Percentiles rank a stretch among this genome's conserved stretches.
phyloP scores from a whole-genome alignment of 345 rosid genomes.

The Syzygium jambos region DNA sequence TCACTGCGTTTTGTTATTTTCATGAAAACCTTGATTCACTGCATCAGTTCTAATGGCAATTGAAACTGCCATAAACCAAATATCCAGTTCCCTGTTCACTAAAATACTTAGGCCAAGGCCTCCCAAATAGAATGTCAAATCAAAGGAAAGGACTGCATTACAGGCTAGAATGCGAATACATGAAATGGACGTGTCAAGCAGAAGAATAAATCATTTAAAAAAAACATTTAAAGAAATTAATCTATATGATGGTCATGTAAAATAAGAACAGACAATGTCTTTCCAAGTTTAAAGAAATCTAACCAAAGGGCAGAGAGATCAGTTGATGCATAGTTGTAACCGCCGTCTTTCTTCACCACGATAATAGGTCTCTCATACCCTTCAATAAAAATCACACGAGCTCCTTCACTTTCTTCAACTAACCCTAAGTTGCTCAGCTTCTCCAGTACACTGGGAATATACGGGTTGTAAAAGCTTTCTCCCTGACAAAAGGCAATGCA shows the following conservation, averaged over 20 bases:
- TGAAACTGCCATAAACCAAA: not conserved
- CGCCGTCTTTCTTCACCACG: slow-evolving; percentile 95
- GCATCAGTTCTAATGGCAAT: not conserved
- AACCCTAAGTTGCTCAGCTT: slow-evolving; percentile 48
- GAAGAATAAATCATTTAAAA: not conserved
- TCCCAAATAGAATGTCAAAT: not conserved
- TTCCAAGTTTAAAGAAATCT: slow-evolving; percentile 7
- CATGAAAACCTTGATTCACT: not conserved
- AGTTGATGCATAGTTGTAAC: slow-evolving; percentile 93
- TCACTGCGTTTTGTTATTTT: not conserved
- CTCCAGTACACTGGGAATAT: slow-evolving; percentile 55
- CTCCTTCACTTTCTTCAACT: slow-evolving; percentile 82
- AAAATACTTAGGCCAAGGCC: not conserved
- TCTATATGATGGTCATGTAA: not conserved
- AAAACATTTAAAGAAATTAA: not conserved
- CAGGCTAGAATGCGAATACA: not conserved
- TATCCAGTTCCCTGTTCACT: not conserved
- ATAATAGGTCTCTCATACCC: slow-evolving; percentile 84
- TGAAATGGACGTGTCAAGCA: not conserved
- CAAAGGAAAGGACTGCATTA: not conserved
- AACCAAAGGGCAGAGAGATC: slow-evolving; percentile 93
- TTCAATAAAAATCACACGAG: slow-evolving; percentile 78
- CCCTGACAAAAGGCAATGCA: slow-evolving; percentile 45
- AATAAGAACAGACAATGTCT: not conserved
- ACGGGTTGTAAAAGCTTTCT: slow-evolving; percentile 92